Conservation (phyloP, 225 moss, liverwort and hornwort species). For the Takakia lepidozioides region DNA sequence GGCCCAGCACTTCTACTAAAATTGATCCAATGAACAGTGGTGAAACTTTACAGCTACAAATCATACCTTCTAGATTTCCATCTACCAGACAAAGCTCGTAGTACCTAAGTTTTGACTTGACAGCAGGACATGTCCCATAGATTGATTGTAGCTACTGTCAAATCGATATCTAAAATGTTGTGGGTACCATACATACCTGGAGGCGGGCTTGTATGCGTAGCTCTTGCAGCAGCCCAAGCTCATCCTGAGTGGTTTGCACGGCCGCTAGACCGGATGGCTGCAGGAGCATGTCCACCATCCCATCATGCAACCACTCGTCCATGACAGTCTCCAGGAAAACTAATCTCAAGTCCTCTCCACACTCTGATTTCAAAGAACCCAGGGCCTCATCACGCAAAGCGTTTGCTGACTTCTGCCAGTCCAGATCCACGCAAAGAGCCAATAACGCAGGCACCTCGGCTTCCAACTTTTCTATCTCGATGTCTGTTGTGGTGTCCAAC, state of each 20-base stretch:
- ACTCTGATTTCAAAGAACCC: conserved; percentile 21
- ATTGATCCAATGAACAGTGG: too few species aligned
- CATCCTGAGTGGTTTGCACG: conserved; percentile 12
- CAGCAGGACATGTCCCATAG: neutral
- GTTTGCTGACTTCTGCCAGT: conserved; percentile 55
- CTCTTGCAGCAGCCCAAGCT: conserved; percentile 30
- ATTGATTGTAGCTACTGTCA: neutral
- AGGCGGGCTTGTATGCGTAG: conserved; percentile 65
- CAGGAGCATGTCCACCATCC: conserved; percentile 35
- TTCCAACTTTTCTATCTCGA: conserved; percentile 43
- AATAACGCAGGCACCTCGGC: conserved; percentile 53
- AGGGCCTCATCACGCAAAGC: conserved; percentile 69
- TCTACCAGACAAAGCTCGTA: too few species aligned
- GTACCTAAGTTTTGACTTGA: too few species aligned
- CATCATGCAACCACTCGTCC: conserved; percentile 45
- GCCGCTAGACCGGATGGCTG: conserved; percentile 10
- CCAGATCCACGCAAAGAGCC: conserved; percentile 65
- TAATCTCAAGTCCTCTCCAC: conserved; percentile 26
- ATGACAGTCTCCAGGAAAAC: conserved; percentile 31
- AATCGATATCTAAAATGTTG: neutral
- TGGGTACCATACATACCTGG: conserved; percentile 33
- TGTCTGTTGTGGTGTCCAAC: conserved; percentile 15
- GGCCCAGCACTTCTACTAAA: too few species aligned
- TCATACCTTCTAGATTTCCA: too few species aligned
- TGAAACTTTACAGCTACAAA: too few species aligned